Percentiles rank a stretch among this genome's conserved stretches.
Evolutionary conservation across 805 yeast species (phyloP).

Genomic region (Candida yuanshanica): DNA sequence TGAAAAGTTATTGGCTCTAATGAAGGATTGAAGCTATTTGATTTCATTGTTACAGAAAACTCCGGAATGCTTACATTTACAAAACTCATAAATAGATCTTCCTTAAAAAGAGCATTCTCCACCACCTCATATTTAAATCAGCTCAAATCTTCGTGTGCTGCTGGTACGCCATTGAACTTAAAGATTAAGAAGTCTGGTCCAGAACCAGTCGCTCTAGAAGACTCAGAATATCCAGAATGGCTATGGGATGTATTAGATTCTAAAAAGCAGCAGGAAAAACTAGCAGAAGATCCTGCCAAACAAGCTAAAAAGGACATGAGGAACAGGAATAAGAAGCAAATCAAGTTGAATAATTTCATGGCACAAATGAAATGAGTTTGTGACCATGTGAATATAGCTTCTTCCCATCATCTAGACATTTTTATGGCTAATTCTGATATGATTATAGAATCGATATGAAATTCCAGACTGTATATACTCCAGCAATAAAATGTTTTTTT

Average conservation of each 20-base stretch:
- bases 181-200: conserved; percentile 75
- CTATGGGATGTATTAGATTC: conserved; percentile 80
- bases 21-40: too few relatives aligned
- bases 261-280: conserved; percentile 48
- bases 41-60: too few relatives aligned
- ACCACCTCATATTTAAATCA: conserved; percentile 2
- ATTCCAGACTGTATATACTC: too few relatives aligned
- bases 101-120: conserved; percentile 3
- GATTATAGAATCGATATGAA: too few relatives aligned
- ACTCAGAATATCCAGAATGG: conserved; percentile 91
- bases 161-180: conserved; percentile 69
- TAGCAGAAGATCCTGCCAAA: conserved; percentile 56
- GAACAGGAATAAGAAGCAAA: conserved; percentile 57
- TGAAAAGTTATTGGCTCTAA: too few relatives aligned
- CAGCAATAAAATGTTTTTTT: too few relatives aligned
- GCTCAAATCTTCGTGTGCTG: conserved; percentile 46
- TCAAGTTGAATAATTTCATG: conserved; percentile 76
- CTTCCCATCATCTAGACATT: too few relatives aligned
- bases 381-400: too few relatives aligned
- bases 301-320: conserved; percentile 68
- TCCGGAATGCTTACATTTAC: background rate
- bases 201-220: conserved; percentile 84
- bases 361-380: conserved; percentile 32
- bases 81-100: background rate
- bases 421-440: too few relatives aligned